Base-by-base conservation (phyloP, 805 yeast genomes). In the Candida germanica region DNA sequence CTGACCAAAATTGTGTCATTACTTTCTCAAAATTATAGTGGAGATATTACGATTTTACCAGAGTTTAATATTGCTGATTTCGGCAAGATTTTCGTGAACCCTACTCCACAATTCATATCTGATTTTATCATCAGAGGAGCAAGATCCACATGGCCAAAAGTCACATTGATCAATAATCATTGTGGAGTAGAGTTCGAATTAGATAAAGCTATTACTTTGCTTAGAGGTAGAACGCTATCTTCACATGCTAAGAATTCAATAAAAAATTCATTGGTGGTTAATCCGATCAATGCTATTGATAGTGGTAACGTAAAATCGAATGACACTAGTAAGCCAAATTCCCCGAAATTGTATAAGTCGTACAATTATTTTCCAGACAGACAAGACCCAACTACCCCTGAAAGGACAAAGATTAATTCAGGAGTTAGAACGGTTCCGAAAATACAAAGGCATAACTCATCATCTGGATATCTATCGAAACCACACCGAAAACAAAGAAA, bases 21-120 rank as follows among this genome's bases (percentile, higher is more conserved):
- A 3, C 56, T 93, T 13, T 75, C 89, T 0, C 98, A 93, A 53
- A 80, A 80, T 43, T 93, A 93, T 56, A 80, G 89, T 9, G 99
- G 98, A 1, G 95, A 93, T 56, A 83, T 93, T 26, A 93, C 98
- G 1, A 88, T 93, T 30, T 59, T 94, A 29, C 98, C 98, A 0
- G 85, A 83, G 33, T 66, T 84, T 39, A 64, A 71, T 25, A 59
- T 78, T 35, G 47, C 68, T 0, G 88, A 87, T 43, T 62, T 86
- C 33, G 59, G 70, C 24, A 78, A 77, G 38, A 57, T 93, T 21
- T 69, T 93, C 47, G 71, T 74, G 14, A 91, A 93, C 52, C 99
- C 99, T 1, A 75, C 89, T 0, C 80, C 84, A 0, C 85, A 78
- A 35, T 87, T 84, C 49, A 57, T 89, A 29, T 57, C 80, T 30